Evolutionary conservation across 768 basidiomycete species (phyloP).

Genomic region (Psilocybe cubensis): DNA sequence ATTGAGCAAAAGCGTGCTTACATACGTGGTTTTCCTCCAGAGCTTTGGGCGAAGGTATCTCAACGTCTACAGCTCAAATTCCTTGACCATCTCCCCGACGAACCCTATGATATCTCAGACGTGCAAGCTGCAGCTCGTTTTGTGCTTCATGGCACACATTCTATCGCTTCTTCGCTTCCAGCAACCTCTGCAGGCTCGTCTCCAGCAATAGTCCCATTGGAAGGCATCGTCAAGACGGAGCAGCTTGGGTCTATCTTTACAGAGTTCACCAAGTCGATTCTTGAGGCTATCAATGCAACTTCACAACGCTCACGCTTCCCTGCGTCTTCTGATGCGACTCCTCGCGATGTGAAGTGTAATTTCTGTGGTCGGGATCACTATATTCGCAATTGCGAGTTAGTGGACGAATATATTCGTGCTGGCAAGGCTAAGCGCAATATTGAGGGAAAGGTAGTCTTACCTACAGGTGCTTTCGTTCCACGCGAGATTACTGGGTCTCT

Average conservation of each 20-base stretch:
- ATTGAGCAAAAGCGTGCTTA: too few species aligned
- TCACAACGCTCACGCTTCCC: background rate
- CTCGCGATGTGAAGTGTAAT: slow-evolving; percentile 4
- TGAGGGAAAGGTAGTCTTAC: slow-evolving; percentile 25
- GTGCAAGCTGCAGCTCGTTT: too few species aligned
- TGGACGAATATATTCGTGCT: slow-evolving; percentile 18
- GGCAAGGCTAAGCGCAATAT: slow-evolving; percentile 25
- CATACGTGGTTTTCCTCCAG: too few species aligned
- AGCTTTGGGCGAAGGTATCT: too few species aligned
- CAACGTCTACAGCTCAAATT: too few species aligned
- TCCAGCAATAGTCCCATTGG: too few species aligned
- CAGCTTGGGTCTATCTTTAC: slow-evolving; percentile 10
- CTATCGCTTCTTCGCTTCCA: too few species aligned
- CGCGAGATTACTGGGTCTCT: slow-evolving; percentile 8
- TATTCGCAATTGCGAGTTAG: too few species aligned
- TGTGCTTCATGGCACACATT: too few species aligned
- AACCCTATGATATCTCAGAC: too few species aligned
- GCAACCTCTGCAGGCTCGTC: too few species aligned
- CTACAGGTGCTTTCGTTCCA: slow-evolving; percentile 25
- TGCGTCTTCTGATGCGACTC: background rate
- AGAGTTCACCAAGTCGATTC: slow-evolving; percentile 15
- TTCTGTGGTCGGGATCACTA: slow-evolving; percentile 24
- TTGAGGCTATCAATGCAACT: slow-evolving; percentile 8
- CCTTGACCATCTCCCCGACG: too few species aligned
- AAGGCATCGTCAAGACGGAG: slow-evolving; percentile 11